These are phyloP conservation scores for Evernia prunastri DNA, from an alignment of 495 filamentous ascomycete species.

Conservation along the genomic window DNA sequence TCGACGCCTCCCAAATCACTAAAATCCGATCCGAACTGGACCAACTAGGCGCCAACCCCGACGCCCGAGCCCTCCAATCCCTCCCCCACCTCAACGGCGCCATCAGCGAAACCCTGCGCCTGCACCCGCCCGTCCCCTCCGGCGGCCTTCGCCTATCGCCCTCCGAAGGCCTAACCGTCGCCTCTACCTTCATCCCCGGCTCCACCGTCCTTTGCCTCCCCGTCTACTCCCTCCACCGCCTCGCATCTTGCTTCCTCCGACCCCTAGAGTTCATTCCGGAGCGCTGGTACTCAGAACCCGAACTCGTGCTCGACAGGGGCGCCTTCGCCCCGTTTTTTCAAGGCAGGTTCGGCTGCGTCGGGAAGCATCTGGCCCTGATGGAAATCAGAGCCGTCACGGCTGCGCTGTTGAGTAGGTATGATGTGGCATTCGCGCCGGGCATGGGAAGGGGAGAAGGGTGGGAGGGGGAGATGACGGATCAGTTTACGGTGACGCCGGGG, in stretches of 20 bases:
- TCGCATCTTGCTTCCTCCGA: constrained; percentile 33
- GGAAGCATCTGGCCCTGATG: constrained; percentile 45
- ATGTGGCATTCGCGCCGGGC: constrained; percentile 37
- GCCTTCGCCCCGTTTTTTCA: constrained; percentile 49
- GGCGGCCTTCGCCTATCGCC: constrained; percentile 39
- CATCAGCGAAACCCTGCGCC: constrained; percentile 50
- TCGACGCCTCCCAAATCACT: constrained; percentile 29
- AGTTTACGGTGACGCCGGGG: constrained; percentile 37
- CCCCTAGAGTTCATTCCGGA: constrained; percentile 48
- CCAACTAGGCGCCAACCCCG: constrained; percentile 5
- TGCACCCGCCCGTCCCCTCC: constrained; percentile 45
- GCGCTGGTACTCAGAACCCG: constrained; percentile 44
- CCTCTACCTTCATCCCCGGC: constrained; percentile 32
- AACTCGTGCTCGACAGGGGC: constrained; percentile 40
- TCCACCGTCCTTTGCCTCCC: constrained; percentile 36
- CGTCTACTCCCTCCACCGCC: constrained; percentile 35
- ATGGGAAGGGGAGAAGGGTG: constrained; percentile 34
- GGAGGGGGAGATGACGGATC: constrained; percentile 35
- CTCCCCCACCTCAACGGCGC: constrained; percentile 43
- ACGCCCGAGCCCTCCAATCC: constrained; percentile 26
- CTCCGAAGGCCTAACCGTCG: constrained; percentile 26
- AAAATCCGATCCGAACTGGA: constrained; percentile 31
- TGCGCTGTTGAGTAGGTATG: constrained; percentile 38
- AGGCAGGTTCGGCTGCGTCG: constrained; percentile 40
- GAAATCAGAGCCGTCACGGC: constrained; percentile 43